Base-by-base conservation (phyloP, 768 basidiomycete genomes). In the Hortiboletus campestris region DNA sequence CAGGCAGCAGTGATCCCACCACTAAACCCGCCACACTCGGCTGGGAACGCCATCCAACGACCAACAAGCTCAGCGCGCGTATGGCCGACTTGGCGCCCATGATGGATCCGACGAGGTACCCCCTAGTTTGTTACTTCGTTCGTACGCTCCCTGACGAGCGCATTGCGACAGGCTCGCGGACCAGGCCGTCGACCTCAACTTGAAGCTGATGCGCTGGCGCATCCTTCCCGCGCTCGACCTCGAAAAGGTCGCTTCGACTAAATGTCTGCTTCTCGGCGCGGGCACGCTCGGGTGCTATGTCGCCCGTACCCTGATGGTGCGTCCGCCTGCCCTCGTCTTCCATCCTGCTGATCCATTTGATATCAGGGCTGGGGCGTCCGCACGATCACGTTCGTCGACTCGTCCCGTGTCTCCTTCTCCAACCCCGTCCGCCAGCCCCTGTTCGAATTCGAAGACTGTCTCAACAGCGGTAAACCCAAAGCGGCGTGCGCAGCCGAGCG, bases 221-320 rank as follows among this genome's bases (percentile, higher is more conserved):
- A 94, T 98, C 60, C 76, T 98, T 19, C 97, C 97, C 14, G 75
- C 82, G 1, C 84, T 99, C 46, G 83, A 98, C 60, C 80, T 98
- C 13, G 95, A 97, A 50, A 91, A 87, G 72, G 82, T 99, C 20
- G 85, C 91, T 2, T 66, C 71, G 0, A 92, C 94, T 3, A 81
- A 75, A 56, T 96, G 93, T 68, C 75, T 99, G 1, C 76, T 98
- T 0, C 83, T 99, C 2, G 97, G 97, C 4, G 95, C 96, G 0
- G 97, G 97, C 1, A 99, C 97, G 0, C 78, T 99, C 11, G 96
- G 97, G 0, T 99, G 97, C 69, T 98, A 98, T 66, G 96, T 98
- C 31, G 85, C 94, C 1, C 78, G 96, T 29, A 87, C 87, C 11
- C 76, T 99, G 35, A 94, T 98, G 92, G 95, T 67, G 7, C 8